These are phyloP conservation scores for Hyphodiscus hymeniophilus DNA, from an alignment of 495 filamentous ascomycete species.

Conservation along the genomic window DNA sequence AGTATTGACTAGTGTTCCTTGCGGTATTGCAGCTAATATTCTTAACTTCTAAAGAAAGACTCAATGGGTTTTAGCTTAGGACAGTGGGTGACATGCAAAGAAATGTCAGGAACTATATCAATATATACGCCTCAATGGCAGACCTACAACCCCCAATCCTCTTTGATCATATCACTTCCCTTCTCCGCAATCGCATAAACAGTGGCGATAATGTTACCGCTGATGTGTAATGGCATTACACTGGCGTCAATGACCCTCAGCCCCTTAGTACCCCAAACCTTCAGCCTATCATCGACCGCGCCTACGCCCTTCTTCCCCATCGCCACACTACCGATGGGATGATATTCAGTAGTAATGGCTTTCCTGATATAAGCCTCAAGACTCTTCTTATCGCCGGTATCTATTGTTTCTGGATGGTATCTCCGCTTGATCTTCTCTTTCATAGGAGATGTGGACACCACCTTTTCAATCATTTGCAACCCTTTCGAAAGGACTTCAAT, in stretches of 20 bases:
- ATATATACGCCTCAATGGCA: too few relatives aligned
- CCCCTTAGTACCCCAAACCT: not conserved
- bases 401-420: not conserved
- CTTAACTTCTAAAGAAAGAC: too few relatives aligned
- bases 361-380: not conserved
- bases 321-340: not conserved
- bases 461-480: not conserved
- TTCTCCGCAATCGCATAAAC: constrained; percentile 5
- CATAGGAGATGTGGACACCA: not conserved
- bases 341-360: not conserved
- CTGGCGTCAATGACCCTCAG: not conserved
- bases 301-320: not conserved
- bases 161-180: not conserved
- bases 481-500: not conserved
- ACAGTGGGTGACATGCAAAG: too few relatives aligned
- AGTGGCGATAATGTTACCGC: not conserved
- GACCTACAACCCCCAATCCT: not conserved
- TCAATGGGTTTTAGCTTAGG: too few relatives aligned
- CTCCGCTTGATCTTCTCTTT: not conserved
- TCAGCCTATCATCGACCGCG: not conserved
- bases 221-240: not conserved
- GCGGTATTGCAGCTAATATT: too few relatives aligned
- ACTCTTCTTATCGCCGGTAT: not conserved
- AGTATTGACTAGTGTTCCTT: too few relatives aligned
- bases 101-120: too few relatives aligned